phyloP scores from a whole-genome alignment of 2,329 filamentous ascomycete species.

The Plenodomus lindquistii region DNA sequence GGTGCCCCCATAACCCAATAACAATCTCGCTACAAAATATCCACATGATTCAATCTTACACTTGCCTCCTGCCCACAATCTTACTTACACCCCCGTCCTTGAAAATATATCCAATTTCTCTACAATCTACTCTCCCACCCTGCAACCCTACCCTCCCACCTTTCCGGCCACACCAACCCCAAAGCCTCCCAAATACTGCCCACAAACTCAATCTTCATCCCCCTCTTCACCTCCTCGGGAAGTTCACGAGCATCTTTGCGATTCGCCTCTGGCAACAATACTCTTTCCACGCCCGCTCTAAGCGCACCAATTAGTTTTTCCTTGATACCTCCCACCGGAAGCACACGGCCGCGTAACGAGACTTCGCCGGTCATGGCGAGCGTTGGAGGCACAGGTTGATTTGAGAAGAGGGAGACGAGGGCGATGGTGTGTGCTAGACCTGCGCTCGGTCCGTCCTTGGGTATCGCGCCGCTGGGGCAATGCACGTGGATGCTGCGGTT shows the following conservation, averaged over 20 bases:
- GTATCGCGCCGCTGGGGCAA: conserved; percentile 91
- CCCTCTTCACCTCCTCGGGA: conserved; percentile 84
- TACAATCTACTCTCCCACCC: conserved; percentile 76
- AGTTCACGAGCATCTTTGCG: conserved; percentile 90
- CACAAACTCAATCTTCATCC: conserved; percentile 86
- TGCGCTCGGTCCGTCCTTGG: conserved; percentile 84
- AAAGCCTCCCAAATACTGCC: conserved; percentile 96
- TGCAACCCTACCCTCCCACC: conserved; percentile 70
- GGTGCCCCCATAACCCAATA: too few relatives aligned
- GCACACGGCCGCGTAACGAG: conserved; percentile 83
- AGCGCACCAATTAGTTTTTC: conserved; percentile 97
- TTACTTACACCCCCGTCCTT: too few relatives aligned
- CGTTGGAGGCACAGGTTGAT: conserved; percentile 82
- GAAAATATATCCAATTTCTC: too few relatives aligned
- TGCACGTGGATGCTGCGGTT: conserved; percentile 92
- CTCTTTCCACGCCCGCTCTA: conserved; percentile 91
- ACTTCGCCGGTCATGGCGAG: conserved; percentile 91
- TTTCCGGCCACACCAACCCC: conserved; percentile 87
- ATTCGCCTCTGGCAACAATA: conserved; percentile 85
- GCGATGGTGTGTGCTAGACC: conserved; percentile 94
- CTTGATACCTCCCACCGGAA: conserved; percentile 96
- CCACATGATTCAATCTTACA: too few relatives aligned
- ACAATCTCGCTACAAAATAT: too few relatives aligned
- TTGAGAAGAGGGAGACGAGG: conserved; percentile 85
- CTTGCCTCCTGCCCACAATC: too few relatives aligned